Base-by-base conservation (phyloP, 148 eudicot species). In the Spergularia bocconei region DNA sequence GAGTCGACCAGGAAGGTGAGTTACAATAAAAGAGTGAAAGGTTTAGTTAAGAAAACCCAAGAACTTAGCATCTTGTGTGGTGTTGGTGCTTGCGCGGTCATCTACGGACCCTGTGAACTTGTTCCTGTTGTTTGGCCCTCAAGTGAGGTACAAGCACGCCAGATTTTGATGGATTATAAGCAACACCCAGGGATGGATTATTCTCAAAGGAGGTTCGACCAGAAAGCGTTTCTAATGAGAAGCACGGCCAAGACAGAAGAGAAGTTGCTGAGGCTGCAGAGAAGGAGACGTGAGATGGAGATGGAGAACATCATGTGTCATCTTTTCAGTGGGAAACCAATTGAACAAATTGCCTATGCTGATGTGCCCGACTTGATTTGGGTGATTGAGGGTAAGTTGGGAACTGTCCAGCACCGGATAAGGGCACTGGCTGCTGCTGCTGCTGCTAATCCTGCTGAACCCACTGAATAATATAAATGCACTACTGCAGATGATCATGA, bases 371-470 rank as follows among this genome's bases (percentile, higher is more conserved):
- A 77, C 53, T 19, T 70, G 33, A 17, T 69, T 19, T 70, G 60
- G 72, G 67, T 65, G 4, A 44, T 78, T 19, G 67, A 78, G 1
- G 67, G 72, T 11, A 72, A 1, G 60, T 0, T 65, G 6, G 47
- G 59, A 50, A 13, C 19, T 14, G 54, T 77, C 4, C 50, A 70
- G 3, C 52, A 61, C 19, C 52, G 62, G 11, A 29, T 77, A 11
- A 55, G 62, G 36, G 25, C 41, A 3, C 12, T 53, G 19, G 75
- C 21, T 1, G 74, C 13, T 17, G 23, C 5, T 74, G 23, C 5
- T 74, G 4, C 52, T 72, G 15, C 44, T 10, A 16, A 2, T 62
- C 48, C 48, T 44, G 9, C 48, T 9, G 48, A 44, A 6, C 48
- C 48, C 48, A 44, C 48, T 29, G 36, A 2, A 29, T 29, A 29